Evolutionary conservation across 495 filamentous ascomycete species (phyloP).

Genomic region (Aspergillus indologenus): DNA sequence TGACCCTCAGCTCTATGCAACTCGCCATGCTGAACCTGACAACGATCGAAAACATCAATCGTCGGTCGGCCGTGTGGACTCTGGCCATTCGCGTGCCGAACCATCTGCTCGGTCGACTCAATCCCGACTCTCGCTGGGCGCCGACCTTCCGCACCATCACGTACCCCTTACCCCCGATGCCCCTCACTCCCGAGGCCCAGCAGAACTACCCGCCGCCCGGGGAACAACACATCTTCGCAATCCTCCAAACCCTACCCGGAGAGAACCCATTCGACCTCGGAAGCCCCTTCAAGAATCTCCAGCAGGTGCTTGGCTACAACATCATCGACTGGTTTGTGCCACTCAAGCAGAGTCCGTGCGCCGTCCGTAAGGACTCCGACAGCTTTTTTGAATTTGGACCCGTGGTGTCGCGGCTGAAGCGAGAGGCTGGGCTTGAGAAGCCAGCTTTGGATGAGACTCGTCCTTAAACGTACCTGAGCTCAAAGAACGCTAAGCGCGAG

Average conservation of each 20-base stretch:
- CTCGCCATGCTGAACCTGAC: conserved; percentile 70
- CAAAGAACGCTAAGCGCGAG: too few species aligned
- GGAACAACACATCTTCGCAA: conserved; percentile 64
- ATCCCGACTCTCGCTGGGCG: conserved; percentile 34
- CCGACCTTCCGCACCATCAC: conserved; percentile 47
- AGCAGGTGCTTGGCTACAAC: conserved; percentile 70
- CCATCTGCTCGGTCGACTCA: conserved; percentile 38
- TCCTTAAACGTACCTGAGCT: neutral
- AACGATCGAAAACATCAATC: conserved; percentile 74
- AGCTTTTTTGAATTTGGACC: conserved; percentile 50
- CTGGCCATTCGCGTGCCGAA: conserved; percentile 73
- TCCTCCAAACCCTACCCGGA: conserved; percentile 67
- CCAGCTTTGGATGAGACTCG: neutral
- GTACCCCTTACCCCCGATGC: conserved; percentile 33
- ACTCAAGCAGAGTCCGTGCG: conserved; percentile 62
- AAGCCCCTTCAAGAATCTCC: conserved; percentile 59
- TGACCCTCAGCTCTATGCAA: conserved; percentile 67
- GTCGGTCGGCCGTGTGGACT: conserved; percentile 59
- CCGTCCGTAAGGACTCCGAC: conserved; percentile 44
- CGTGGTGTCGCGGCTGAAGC: conserved; percentile 48
- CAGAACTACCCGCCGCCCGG: conserved; percentile 7
- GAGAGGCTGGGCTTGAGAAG: conserved; percentile 42
- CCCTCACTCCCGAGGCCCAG: conserved; percentile 13
- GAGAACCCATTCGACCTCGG: conserved; percentile 80
- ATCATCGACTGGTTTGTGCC: conserved; percentile 72